phyloP scores from a whole-genome alignment of 257 asterid genomes.

The Primulina tabacum region DNA sequence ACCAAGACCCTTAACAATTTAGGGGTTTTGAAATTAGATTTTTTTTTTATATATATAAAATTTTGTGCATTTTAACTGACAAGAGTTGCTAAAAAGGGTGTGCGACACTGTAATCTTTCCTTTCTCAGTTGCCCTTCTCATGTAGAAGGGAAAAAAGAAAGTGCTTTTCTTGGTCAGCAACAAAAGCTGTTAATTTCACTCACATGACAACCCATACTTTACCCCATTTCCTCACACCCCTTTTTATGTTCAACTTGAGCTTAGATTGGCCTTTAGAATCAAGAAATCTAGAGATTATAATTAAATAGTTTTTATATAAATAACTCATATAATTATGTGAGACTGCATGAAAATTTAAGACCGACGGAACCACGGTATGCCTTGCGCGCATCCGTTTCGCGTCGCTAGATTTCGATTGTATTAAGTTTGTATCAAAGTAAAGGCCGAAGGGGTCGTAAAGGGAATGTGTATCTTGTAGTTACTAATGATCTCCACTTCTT shows the following conservation, averaged over 20 bases:
- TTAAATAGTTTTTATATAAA: too few species aligned
- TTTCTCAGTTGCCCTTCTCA: slow-evolving; percentile 30
- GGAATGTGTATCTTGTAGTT: slow-evolving; percentile 32
- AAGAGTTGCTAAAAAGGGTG: slow-evolving; percentile 26
- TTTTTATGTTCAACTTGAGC: slow-evolving; percentile 59
- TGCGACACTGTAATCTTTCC: slow-evolving; percentile 32
- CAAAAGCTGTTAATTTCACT: slow-evolving; percentile 36
- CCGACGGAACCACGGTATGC: neutral
- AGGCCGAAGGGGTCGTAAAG: slow-evolving; percentile 32
- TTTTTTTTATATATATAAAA: neutral
- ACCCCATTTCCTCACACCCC: slow-evolving; percentile 49
- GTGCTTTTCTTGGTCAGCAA: slow-evolving; percentile 71
- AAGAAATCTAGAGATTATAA: neutral
- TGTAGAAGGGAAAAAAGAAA: slow-evolving; percentile 25
- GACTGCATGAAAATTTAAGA: neutral
- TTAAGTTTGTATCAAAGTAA: slow-evolving; percentile 35
- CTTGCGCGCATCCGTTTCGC: neutral
- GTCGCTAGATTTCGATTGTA: neutral
- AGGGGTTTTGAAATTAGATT: neutral
- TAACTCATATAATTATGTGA: too few species aligned
- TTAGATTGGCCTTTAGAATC: slow-evolving; percentile 30
- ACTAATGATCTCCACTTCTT: slow-evolving; percentile 60
- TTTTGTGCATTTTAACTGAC: neutral
- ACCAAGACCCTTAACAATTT: neutral
- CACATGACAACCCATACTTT: slow-evolving; percentile 41